Evolutionary conservation across 176 grass and related monocot genomes (phyloP), one percentile per base, ranked within the genome.

Genomic region (Calamus simplicifolius): DNA sequence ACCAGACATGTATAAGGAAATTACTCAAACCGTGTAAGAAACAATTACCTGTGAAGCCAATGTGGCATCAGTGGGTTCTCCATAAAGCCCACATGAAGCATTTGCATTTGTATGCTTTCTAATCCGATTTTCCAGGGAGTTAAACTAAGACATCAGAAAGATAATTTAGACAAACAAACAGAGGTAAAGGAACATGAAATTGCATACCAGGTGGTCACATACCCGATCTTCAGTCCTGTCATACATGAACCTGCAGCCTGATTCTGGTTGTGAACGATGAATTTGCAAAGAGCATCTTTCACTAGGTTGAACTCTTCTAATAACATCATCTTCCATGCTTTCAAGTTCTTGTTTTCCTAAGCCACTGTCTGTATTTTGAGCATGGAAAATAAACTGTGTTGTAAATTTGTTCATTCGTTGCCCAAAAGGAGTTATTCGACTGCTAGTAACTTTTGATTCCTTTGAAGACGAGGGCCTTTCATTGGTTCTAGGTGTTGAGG

Each of bases 201-300:
- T 55, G 51, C 69, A 48, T 72, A 57, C 21, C 62, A 66, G 38
- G 69, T 65, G 69, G 48, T 12, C 43, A 38, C 72, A 88, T 82
- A 87, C 93, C 69, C 75, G 72, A 74, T 88, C 81, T 82, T 88
- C 75, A 18, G 66, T 91, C 81, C 77, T 82, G 75, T 97, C 93
- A 68, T 91, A 88, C 83, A 97, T 97, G 74, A 95, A 95, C 67
- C 87, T 83, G 59, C 69, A 97, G 30, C 81, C 87, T 63, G 75
- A 68, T 82, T 82, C 66, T 72, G 93, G 93, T 52, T 75, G 73
- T 27, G 84, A 88, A 48, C 16, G 25, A 65, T 80, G 72, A 56
- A 97, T 81, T 79, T 74, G 84, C 61, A 97, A 97, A 50, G 63
- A 79, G 69, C 87, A 97, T 57, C 73, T 80, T 82, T 88, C 62